Conservation (phyloP, 495 filamentous ascomycete genomes). For the Acidomyces sp. region DNA sequence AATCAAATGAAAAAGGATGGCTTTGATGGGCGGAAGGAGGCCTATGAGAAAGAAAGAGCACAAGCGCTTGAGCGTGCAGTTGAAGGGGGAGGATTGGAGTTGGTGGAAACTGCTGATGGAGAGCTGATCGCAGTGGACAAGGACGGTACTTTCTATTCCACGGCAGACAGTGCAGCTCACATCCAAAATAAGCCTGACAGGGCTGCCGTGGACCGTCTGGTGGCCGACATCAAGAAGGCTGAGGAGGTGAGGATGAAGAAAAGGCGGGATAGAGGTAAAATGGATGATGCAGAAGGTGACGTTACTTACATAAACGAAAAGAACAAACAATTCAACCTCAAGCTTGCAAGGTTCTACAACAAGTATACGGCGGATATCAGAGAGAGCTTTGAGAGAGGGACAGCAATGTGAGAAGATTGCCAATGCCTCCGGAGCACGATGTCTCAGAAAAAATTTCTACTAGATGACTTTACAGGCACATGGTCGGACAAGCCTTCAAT, state of each 20-base stretch:
- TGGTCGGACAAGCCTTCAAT: too few relatives aligned
- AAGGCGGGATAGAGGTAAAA: conserved; percentile 57
- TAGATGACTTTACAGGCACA: too few relatives aligned
- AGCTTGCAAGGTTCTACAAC: conserved; percentile 88
- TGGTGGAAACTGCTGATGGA: conserved; percentile 86
- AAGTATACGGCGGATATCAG: conserved; percentile 97
- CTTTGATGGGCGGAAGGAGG: conserved; percentile 47
- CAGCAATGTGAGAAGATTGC: conserved; percentile 61
- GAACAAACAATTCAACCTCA: conserved; percentile 98
- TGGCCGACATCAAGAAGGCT: conserved; percentile 72
- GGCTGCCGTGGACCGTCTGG: conserved; percentile 78
- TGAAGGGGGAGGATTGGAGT: conserved; percentile 63
- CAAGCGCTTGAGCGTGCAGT: conserved; percentile 74
- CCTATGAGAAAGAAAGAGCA: conserved; percentile 74
- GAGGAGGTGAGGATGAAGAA: conserved; percentile 79
- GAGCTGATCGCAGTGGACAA: conserved; percentile 89
- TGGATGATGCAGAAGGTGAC: conserved; percentile 56
- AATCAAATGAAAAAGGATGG: conserved; percentile 35
- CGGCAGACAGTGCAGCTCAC: conserved; percentile 67
- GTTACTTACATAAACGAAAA: conserved; percentile 99
- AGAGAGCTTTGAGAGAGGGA: conserved; percentile 95
- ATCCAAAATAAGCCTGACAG: conserved; percentile 78
- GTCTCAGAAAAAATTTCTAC: too few relatives aligned
- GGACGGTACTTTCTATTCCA: conserved; percentile 78
- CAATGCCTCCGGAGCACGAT: too few relatives aligned